Evolutionary conservation across 1,139 yeast genomes (phyloP).

Genomic region (Pichia sp.): DNA sequence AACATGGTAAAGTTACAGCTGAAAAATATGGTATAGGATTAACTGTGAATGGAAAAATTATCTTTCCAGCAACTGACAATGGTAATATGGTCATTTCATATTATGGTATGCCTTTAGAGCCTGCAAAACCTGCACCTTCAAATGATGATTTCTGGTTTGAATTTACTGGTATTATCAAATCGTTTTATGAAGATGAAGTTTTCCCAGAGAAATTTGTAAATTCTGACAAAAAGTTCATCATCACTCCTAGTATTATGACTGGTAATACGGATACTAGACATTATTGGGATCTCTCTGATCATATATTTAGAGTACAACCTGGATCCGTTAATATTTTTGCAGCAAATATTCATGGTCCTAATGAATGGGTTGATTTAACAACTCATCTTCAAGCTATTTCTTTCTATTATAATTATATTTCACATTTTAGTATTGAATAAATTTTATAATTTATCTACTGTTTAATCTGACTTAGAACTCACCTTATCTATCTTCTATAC

Average conservation of each 20-base stretch:
- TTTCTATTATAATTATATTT: conserved; percentile 37
- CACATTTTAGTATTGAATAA: conserved; percentile 6
- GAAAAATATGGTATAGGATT: conserved; percentile 43
- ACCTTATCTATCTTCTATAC: too few relatives aligned
- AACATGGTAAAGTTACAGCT: conserved; percentile 38
- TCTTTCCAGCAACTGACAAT: conserved; percentile 30
- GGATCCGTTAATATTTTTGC: conserved; percentile 14
- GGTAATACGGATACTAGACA: conserved; percentile 83
- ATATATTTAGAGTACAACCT: conserved; percentile 56
- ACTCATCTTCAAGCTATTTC: conserved; percentile 55
- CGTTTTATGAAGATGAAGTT: conserved; percentile 41
- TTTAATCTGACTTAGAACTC: too few relatives aligned
- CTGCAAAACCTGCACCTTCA: conserved; percentile 44
- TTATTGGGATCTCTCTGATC: conserved; percentile 68
- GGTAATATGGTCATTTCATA: conserved; percentile 44
- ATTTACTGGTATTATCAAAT: conserved; percentile 41
- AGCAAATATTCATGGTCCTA: conserved; percentile 18
- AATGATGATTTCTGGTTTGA: conserved; percentile 37
- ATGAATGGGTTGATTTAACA: conserved; percentile 44
- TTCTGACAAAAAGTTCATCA: conserved; percentile 40
- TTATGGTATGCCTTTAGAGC: conserved; percentile 29
- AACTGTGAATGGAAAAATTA: conserved; percentile 30
- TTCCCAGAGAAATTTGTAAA: conserved; percentile 36
- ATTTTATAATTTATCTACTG: background rate
- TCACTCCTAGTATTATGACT: conserved; percentile 63